Conservation (phyloP, 2,329 filamentous ascomycete genomes). For the Penicillium digitatum region DNA sequence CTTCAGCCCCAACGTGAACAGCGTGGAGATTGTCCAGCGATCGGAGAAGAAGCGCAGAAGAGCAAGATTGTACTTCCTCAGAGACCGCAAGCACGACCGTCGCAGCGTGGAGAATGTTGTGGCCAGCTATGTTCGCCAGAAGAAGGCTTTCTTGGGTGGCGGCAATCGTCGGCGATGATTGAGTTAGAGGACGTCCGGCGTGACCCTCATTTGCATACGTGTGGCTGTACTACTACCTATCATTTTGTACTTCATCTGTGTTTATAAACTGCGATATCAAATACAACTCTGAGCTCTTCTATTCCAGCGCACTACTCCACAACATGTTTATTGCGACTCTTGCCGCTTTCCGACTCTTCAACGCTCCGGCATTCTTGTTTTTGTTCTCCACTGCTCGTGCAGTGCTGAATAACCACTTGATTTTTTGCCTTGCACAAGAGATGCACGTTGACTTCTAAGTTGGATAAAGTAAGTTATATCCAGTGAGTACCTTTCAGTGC, state of each 20-base stretch:
- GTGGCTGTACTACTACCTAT: constrained; percentile 12
- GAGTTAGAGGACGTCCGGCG: constrained; percentile 10
- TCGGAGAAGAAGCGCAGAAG: constrained; percentile 78
- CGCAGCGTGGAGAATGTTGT: constrained; percentile 81
- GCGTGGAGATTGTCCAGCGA: constrained; percentile 90
- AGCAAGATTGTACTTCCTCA: constrained; percentile 86
- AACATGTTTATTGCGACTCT: neutral
- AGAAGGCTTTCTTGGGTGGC: constrained; percentile 43
- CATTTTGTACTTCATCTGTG: constrained; percentile 10
- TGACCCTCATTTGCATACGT: constrained; percentile 8
- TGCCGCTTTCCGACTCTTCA: neutral
- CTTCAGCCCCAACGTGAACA: constrained; percentile 82
- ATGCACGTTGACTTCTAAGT: neutral
- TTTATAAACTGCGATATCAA: constrained; percentile 11
- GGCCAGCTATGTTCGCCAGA: constrained; percentile 57
- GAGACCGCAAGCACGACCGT: constrained; percentile 80
- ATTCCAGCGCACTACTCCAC: neutral
- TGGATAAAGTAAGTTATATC: neutral
- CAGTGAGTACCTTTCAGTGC: neutral
- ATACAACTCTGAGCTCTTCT: constrained; percentile 5
- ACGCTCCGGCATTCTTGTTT: neutral
- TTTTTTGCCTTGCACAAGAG: neutral
- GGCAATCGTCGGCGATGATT: constrained; percentile 19
- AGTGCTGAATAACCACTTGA: neutral
- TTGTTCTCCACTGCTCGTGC: neutral